Conservation (phyloP, 768 basidiomycete species). For the Hygrophoropsis aurantiaca region DNA sequence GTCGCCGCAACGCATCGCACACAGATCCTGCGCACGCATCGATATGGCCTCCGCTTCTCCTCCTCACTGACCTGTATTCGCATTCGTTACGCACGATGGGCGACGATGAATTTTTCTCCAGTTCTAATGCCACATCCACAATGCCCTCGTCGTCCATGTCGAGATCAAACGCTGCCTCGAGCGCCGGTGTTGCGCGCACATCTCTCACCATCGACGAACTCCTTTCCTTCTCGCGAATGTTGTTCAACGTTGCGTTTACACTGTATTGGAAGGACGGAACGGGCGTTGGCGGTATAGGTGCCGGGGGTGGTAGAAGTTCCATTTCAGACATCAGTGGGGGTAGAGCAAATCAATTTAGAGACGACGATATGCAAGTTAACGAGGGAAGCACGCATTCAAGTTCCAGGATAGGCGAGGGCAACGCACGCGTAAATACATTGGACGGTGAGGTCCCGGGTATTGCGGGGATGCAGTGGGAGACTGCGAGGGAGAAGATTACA, state of each 20-base stretch:
- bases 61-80: conserved; percentile 79
- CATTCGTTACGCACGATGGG: conserved; percentile 88
- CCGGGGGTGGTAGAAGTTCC: too few relatives aligned
- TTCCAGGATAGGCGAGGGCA: conserved; percentile 12
- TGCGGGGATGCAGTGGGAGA: conserved; percentile 53
- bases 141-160: conserved; percentile 1
- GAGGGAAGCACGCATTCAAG: too few relatives aligned
- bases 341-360: too few relatives aligned
- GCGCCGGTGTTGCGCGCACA: too few relatives aligned
- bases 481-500: conserved; percentile 74
- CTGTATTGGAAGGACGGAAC: conserved; percentile 62
- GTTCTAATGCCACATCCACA: too few relatives aligned
- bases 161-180: too few relatives aligned
- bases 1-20: conserved; percentile 1
- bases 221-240: conserved; percentile 65
- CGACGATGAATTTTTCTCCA: conserved; percentile 93
- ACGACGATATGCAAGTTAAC: too few relatives aligned
- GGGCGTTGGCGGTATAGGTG: too few relatives aligned
- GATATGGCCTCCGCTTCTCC: conserved; percentile 69
- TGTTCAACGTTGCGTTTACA: conserved; percentile 82
- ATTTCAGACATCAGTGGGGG: too few relatives aligned
- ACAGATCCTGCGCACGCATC: conserved; percentile 44
- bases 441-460: conserved; percentile 40
- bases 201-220: conserved; percentile 85
- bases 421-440: conserved; percentile 32